These are phyloP conservation scores for Claviceps pazoutovae DNA, from an alignment of 2,329 filamentous ascomycete genomes.

Conservation along the genomic window DNA sequence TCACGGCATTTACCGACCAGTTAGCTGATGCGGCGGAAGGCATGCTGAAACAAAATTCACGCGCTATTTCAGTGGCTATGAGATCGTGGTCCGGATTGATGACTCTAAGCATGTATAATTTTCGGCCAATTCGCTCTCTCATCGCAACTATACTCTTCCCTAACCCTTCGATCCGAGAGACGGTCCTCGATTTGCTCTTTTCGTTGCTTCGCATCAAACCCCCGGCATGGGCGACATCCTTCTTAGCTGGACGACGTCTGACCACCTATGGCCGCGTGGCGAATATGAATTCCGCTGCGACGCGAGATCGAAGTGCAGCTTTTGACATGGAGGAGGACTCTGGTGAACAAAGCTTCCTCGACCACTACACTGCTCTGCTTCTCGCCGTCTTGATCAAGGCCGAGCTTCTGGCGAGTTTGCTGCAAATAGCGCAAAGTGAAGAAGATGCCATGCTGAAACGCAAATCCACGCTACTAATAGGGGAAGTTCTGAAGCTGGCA, in stretches of 20 bases:
- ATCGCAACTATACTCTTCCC: constrained; percentile 48
- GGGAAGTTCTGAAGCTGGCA: constrained; percentile 80
- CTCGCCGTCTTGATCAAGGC: constrained; percentile 74
- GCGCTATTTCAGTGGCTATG: constrained; percentile 80
- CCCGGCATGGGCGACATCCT: constrained; percentile 88
- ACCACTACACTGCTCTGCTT: constrained; percentile 85
- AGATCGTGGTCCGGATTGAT: constrained; percentile 92
- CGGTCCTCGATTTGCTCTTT: constrained; percentile 79
- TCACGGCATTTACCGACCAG: constrained; percentile 87
- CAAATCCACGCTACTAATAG: constrained; percentile 80
- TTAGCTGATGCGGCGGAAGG: constrained; percentile 39
- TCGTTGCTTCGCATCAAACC: constrained; percentile 70
- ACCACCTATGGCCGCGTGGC: constrained; percentile 95
- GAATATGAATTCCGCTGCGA: constrained; percentile 54
- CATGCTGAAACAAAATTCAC: constrained; percentile 70
- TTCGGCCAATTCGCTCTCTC: constrained; percentile 70
- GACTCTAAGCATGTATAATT: constrained; percentile 75
- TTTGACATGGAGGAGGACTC: constrained; percentile 50
- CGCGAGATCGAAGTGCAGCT: constrained; percentile 33
- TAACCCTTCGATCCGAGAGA: constrained; percentile 46
- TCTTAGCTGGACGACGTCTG: constrained; percentile 77
- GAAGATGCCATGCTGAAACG: constrained; percentile 61
- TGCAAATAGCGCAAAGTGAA: constrained; percentile 53
- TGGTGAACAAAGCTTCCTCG: constrained; percentile 70
- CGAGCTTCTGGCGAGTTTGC: constrained; percentile 50